Base-by-base conservation (phyloP, 2,329 filamentous ascomycete species). In the Sporothrix phasma region DNA sequence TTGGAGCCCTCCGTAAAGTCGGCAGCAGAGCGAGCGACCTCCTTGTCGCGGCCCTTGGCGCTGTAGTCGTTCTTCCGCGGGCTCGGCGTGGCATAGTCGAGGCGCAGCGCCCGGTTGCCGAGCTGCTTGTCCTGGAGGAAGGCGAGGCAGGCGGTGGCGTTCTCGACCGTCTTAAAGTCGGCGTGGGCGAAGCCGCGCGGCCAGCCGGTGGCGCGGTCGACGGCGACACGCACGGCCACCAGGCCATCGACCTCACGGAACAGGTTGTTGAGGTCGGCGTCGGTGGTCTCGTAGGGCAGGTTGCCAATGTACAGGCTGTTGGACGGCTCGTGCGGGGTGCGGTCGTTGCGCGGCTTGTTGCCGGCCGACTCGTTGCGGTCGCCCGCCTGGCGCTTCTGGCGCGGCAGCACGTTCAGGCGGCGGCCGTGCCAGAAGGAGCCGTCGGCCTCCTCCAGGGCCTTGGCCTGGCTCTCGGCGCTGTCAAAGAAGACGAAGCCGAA, bases 181-280 rank as follows among this genome's bases (percentile, higher is more conserved):
- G 87, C 88, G 73, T 96, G 91, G 22, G 88, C 89, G 73, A 94
- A 96, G 67, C 92, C 92, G 73, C 89, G 82, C 43, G 89, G 88
- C 76, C 89, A 87, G 53, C 91, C 91, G 6, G 89, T 92, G 68
- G 85, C 81, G 70, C 89, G 84, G 76, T 96, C 90, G 70, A 94
- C 88, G 61, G 91, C 88, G 64, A 96, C 87, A 66, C 92, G 86
- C 56, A 96, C 86, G 70, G 92, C 89, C 62, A 81, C 76, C 56
- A 93, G 81, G 73, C 89, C 88, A 59, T 81, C 78, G 66, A 95
- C 79, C 26, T 84, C 81, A 65, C 81, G 79, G 81, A 96, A 93
- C 29, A 95, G 76, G 62, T 85, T 81, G 76, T 92, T 92, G 62
- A 96, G 79, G 71, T 96, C 91, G 62, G 84, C 83, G 72, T 96